Evolutionary conservation across 1,284 basidiomycete species (phyloP), one percentile per base, ranked within the genome.

Genomic region (Cystobasidium sp.): DNA sequence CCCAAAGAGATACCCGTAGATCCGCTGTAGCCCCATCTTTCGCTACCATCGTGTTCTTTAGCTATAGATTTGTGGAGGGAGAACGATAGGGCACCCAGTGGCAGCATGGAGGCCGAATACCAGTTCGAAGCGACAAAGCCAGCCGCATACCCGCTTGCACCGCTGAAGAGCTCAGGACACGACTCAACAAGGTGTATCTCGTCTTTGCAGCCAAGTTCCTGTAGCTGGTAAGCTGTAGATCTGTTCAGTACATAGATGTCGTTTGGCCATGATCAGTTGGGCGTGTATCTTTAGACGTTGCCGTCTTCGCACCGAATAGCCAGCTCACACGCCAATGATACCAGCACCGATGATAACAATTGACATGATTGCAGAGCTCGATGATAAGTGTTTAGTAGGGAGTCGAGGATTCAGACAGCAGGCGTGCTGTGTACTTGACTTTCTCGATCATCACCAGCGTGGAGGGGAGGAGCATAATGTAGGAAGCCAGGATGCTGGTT

Each of bases 111-210:
- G 14, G 69, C 39, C 8, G 61, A 51, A 51, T 64, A 63, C 61
- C 59, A 71, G 22, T 64, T 64, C 41, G 61, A 39, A 10, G 69
- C 59, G 5, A 71, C 43, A 44, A 71, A 71, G 7, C 69, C 61
- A 51, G 56, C 69, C 31, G 59, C 46, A 71, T 64, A 71, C 22
- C 69, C 68, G 24, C 59, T 63, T 1, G 69, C 61, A 24, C 69
- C 69, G 20, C 49, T 41, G 59, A 71, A 71, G 8, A 49, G 56
- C 41, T 71, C 31, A 8, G 31, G 20, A 63, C 41, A 51, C 1
- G 22, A 20, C 41, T 71, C 47, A 12, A 64, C 37, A 22, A 70
- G 44, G 20, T 71, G 69, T 5, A 64, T 49, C 5, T 64, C 49
- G 12, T 44, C 61, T 46, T 53, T 44, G 46, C 39, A 55, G 58